Percentiles rank a stretch among this genome's conserved stretches.
These are phyloP conservation scores for Chlorokybus atmophyticus DNA, from an alignment of 139 green algal species.

Conservation along the genomic window DNA sequence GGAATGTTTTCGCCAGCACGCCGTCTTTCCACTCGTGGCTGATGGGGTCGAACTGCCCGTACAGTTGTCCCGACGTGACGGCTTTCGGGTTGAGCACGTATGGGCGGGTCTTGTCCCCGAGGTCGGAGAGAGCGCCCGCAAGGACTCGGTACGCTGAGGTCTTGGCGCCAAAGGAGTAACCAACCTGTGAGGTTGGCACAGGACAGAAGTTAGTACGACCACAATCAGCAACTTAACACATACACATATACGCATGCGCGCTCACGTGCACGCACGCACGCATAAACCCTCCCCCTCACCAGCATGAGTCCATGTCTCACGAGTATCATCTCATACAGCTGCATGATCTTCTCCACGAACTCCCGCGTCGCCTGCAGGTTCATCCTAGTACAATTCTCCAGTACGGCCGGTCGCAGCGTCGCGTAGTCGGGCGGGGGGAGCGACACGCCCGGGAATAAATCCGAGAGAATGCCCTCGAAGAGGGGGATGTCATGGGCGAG, in stretches of 20 bases:
- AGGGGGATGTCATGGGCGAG: constrained; percentile 61
- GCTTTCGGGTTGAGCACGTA: constrained; percentile 61
- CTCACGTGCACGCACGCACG: neutral
- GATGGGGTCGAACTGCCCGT: constrained; percentile 43
- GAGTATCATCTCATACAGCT: constrained; percentile 76
- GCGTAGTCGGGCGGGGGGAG: constrained; percentile 47
- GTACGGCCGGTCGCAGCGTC: constrained; percentile 26
- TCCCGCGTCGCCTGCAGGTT: constrained; percentile 45
- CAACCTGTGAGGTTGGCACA: constrained; percentile 17
- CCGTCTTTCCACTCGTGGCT: constrained; percentile 68
- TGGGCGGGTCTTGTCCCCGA: constrained; percentile 34
- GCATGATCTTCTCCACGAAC: constrained; percentile 60
- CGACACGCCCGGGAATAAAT: constrained; percentile 36
- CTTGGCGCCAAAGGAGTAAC: constrained; percentile 50
- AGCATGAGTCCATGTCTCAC: constrained; percentile 71
- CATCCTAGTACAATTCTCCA: constrained; percentile 23
- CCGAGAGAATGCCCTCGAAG: constrained; percentile 57
- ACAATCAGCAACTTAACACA: neutral
- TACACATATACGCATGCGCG: neutral
- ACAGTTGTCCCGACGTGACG: constrained; percentile 61
- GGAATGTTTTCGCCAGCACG: constrained; percentile 56
- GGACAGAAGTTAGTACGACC: neutral
- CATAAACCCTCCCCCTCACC: constrained; percentile 6
- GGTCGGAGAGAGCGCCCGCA: constrained; percentile 36
- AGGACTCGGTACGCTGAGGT: constrained; percentile 44